A percentile compares a stretch with the other conserved stretches of the same genome.
These are phyloP conservation scores for Triangularia verruculosa DNA, from an alignment of 2,329 filamentous ascomycete species.

Conservation along the genomic window DNA sequence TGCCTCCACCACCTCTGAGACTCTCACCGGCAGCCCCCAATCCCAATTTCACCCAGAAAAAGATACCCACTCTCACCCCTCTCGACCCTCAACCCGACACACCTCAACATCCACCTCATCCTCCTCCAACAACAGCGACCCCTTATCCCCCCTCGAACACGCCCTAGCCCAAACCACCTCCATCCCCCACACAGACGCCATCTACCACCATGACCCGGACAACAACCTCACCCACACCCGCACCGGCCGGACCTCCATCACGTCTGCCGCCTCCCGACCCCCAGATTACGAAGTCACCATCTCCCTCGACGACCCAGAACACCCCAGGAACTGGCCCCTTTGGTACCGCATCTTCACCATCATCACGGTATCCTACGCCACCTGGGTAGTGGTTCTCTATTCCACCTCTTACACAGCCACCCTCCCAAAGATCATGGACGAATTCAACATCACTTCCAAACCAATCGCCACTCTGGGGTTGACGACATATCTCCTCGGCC, in stretches of 20 bases:
- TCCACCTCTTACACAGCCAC: constrained; percentile 73
- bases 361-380: constrained; percentile 42
- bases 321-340: constrained; percentile 65
- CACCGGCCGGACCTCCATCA: constrained; percentile 40
- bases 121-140: background rate
- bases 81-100: background rate
- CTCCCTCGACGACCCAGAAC: constrained; percentile 55
- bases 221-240: constrained; percentile 35
- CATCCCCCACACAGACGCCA: constrained; percentile 1
- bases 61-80: background rate
- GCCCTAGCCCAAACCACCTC: constrained; percentile 10
- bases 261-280: constrained; percentile 38
- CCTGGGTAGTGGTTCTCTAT: constrained; percentile 58
- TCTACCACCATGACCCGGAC: constrained; percentile 7
- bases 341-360: constrained; percentile 40
- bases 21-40: background rate
- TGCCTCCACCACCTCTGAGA: background rate
- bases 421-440: constrained; percentile 61
- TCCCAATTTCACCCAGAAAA: background rate
- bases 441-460: constrained; percentile 54
- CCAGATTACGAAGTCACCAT: constrained; percentile 69
- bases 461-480: constrained; percentile 66
- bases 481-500: constrained; percentile 70
- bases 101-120: background rate
- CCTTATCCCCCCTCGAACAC: constrained; percentile 14